Percentiles rank a stretch among this genome's conserved stretches.
phyloP scores from a whole-genome alignment of 331 rosid genomes.

The Acacia concinna region DNA sequence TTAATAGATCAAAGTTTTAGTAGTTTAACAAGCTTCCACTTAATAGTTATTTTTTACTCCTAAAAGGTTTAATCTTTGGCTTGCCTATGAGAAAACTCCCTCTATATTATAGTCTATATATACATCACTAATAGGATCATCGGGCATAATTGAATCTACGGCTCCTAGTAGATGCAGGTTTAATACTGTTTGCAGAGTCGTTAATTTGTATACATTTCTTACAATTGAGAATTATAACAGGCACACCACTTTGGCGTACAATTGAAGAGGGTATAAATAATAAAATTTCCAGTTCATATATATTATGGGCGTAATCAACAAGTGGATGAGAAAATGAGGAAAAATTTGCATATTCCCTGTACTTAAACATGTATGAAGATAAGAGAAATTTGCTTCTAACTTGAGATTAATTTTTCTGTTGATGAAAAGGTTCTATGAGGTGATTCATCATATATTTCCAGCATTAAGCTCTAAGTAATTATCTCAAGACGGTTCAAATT shows the following conservation, averaged over 20 bases:
- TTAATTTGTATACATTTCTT: slow-evolving; percentile 35
- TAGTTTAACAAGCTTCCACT: neutral
- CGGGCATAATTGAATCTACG: slow-evolving; percentile 14
- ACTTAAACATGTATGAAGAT: slow-evolving; percentile 17
- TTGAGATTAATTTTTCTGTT: neutral
- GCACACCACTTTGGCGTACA: slow-evolving; percentile 97
- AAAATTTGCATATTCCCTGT: slow-evolving; percentile 13
- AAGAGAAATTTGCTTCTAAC: slow-evolving; percentile 15
- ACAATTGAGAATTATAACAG: slow-evolving; percentile 57
- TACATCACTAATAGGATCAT: slow-evolving; percentile 26
- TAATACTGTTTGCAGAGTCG: slow-evolving; percentile 16
- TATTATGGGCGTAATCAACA: slow-evolving; percentile 16
- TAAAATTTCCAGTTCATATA: slow-evolving; percentile 2
- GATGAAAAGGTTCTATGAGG: slow-evolving; percentile 14
- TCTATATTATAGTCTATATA: slow-evolving; percentile 1
- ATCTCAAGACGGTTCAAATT: slow-evolving; percentile 6
- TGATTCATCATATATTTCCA: neutral
- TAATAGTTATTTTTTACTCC: neutral
- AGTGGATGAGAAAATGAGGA: neutral
- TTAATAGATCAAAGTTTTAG: neutral
- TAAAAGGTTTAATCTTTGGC: slow-evolving; percentile 24
- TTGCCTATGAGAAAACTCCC: slow-evolving; percentile 12
- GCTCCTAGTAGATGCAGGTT: slow-evolving; percentile 13
- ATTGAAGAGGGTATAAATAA: slow-evolving; percentile 17
- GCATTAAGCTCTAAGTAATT: slow-evolving; percentile 26